These are phyloP conservation scores for Lolium perenne DNA, from an alignment of 176 grass and related monocot genomes.

Conservation along the genomic window DNA sequence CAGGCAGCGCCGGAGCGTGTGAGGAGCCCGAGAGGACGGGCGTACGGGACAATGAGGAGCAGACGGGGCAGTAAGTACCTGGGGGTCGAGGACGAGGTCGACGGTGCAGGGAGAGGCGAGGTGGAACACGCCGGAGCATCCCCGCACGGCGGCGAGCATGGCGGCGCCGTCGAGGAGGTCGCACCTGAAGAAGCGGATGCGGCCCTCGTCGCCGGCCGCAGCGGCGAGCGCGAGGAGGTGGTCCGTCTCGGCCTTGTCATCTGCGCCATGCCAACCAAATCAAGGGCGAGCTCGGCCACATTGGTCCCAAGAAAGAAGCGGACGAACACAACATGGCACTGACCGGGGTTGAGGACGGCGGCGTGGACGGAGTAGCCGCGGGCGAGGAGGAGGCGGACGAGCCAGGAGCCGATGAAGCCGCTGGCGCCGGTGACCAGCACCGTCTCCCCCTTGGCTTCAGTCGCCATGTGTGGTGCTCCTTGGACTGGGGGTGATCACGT, in stretches of 20 bases:
- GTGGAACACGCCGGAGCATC: slow-evolving; percentile 79
- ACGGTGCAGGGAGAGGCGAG: slow-evolving; percentile 83
- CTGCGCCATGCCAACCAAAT: slow-evolving; percentile 34
- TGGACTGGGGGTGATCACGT: neutral
- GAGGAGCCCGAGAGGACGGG: neutral
- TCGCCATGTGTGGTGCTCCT: slow-evolving; percentile 20
- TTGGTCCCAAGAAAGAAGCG: too few relatives aligned
- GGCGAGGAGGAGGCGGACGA: slow-evolving; percentile 67
- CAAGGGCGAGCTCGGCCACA: neutral
- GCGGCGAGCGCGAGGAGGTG: slow-evolving; percentile 67
- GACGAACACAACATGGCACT: neutral
- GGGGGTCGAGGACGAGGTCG: slow-evolving; percentile 72
- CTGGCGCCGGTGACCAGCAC: slow-evolving; percentile 87
- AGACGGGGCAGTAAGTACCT: too few relatives aligned
- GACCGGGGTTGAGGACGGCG: slow-evolving; percentile 78
- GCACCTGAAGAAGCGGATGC: slow-evolving; percentile 68
- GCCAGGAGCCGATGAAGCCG: slow-evolving; percentile 85
- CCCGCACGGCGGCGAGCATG: slow-evolving; percentile 52
- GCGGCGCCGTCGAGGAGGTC: slow-evolving; percentile 73
- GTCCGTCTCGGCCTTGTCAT: slow-evolving; percentile 79
- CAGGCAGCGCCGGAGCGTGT: neutral
- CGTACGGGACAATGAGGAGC: too few relatives aligned
- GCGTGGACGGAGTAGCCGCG: slow-evolving; percentile 80
- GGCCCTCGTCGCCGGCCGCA: slow-evolving; percentile 43
- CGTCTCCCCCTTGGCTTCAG: slow-evolving; percentile 25